phyloP scores from a whole-genome alignment of 768 basidiomycete species.

The Russula earlei region DNA sequence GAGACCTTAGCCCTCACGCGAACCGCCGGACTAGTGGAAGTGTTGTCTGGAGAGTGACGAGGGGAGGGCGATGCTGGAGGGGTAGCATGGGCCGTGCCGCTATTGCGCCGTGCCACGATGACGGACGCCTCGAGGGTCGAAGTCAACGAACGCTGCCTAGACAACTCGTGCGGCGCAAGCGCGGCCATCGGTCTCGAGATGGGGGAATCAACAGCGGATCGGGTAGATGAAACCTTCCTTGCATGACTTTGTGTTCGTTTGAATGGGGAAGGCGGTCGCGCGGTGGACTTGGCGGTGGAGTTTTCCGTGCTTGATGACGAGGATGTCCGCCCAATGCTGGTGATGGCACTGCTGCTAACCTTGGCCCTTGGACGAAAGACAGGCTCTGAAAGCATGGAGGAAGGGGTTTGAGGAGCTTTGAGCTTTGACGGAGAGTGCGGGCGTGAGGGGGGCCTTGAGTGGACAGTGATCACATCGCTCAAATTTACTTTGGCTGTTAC shows the following conservation, averaged over 20 bases:
- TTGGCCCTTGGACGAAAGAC: constrained; percentile 46
- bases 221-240: constrained; percentile 6
- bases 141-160: constrained; percentile 28
- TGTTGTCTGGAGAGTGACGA: constrained; percentile 16
- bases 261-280: constrained; percentile 18
- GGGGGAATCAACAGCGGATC: constrained; percentile 21
- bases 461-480: constrained; percentile 25
- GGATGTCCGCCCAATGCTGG: constrained; percentile 22
- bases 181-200: constrained; percentile 20
- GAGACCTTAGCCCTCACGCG: constrained; percentile 58
- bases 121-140: constrained; percentile 18
- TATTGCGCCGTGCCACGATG: constrained; percentile 20
- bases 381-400: constrained; percentile 16
- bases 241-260: constrained; percentile 8
- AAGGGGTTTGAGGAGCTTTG: constrained; percentile 24
- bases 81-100: constrained; percentile 23
- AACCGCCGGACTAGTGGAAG: constrained; percentile 17
- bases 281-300: constrained; percentile 22
- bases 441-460: constrained; percentile 28
- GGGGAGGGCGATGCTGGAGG: constrained; percentile 19
- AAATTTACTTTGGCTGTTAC: constrained; percentile 45
- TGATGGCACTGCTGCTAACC: constrained; percentile 43
- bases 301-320: constrained; percentile 22
- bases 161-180: constrained; percentile 15
- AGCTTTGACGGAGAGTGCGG: constrained; percentile 42